These are phyloP conservation scores for Barnettozyma sp. DNA, from an alignment of 805 yeast species.

Conservation along the genomic window DNA sequence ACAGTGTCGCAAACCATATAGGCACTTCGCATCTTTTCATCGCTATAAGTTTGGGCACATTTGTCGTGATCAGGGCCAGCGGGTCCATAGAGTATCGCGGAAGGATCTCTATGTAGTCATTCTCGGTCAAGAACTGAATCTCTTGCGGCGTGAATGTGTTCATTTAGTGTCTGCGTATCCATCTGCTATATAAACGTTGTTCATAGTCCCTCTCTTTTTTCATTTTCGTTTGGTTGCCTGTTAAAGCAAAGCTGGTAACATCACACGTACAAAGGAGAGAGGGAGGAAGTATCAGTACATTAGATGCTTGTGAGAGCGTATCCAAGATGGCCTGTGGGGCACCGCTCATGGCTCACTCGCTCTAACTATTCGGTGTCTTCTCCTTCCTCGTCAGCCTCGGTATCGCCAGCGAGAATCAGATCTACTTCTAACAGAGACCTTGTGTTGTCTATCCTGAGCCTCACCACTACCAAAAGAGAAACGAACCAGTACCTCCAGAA, in stretches of 20 bases:
- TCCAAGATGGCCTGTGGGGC: slow-evolving; percentile 7
- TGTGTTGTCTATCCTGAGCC: slow-evolving; percentile 74
- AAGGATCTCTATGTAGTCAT: slow-evolving; percentile 62
- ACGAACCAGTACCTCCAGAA: slow-evolving; percentile 73
- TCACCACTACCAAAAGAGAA: slow-evolving; percentile 92
- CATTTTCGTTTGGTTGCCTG: neutral
- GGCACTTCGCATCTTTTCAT: slow-evolving; percentile 68
- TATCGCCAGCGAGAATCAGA: slow-evolving; percentile 8
- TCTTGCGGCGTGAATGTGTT: slow-evolving; percentile 67
- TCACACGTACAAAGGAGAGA: too few relatives aligned
- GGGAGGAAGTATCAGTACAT: too few relatives aligned
- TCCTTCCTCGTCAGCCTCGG: slow-evolving; percentile 10
- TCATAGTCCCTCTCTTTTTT: neutral
- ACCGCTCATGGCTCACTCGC: too few relatives aligned
- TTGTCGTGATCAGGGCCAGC: slow-evolving; percentile 53
- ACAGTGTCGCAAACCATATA: slow-evolving; percentile 77
- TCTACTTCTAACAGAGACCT: slow-evolving; percentile 52
- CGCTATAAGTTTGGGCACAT: slow-evolving; percentile 57
- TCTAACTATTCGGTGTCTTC: too few relatives aligned
- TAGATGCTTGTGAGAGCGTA: slow-evolving; percentile 1
- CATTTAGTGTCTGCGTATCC: too few relatives aligned
- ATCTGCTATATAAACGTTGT: too few relatives aligned
- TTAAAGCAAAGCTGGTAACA: too few relatives aligned
- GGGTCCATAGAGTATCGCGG: slow-evolving; percentile 69
- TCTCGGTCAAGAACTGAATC: slow-evolving; percentile 79